Base-by-base conservation (phyloP, 139 green algal species). In the Pycnococcus provasolii region DNA sequence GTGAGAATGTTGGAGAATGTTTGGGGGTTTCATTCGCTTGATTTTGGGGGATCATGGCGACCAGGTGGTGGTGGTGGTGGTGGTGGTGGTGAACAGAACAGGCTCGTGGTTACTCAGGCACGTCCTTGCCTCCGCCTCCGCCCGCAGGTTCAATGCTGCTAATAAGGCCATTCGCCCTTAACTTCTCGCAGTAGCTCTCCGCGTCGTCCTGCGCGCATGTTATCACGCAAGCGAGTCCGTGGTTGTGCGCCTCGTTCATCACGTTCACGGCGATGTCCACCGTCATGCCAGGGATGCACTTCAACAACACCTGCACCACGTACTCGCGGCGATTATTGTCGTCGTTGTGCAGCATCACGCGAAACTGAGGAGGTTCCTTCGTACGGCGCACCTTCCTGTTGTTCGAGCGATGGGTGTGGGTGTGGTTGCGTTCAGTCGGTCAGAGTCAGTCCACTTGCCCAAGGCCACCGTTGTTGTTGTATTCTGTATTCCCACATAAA, bases 341-440 rank as follows among this genome's bases (percentile, higher is more conserved):
- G 81, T 96, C 89, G 61, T 96, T 96, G 78, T 96, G 89, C 44
- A 92, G 81, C 76, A 93, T 77, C 9, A 95, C 86, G 37, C 87
- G 79, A 78, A 94, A 95, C 4, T 77, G 83, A 0, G 85, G 86
- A 4, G 88, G 26, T 26, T 26, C 26, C 26, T 26, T 26, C 26
- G 26, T 26, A 26, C 26, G 26, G 26, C 26, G 83, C 64, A 77
- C 78, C 71, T 87, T 85, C 66, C 79, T 80, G 42, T 73, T 73
- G 15, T 61, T 68, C 50, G 75, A 26, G 26, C 26, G 26, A 26
- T 26, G 26, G 26, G 26, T 26, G 26, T 26, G 26, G 26, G 26
- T 26, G 26, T 26, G 26, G 26, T 26, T 26, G 26, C 26, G 26
- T 26, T 26, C 26, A 26, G 26, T 26, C 26, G 26, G 26, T 26